Evolutionary conservation across 306 rosid species (phyloP).

Genomic region (Lathyrus aphaca): DNA sequence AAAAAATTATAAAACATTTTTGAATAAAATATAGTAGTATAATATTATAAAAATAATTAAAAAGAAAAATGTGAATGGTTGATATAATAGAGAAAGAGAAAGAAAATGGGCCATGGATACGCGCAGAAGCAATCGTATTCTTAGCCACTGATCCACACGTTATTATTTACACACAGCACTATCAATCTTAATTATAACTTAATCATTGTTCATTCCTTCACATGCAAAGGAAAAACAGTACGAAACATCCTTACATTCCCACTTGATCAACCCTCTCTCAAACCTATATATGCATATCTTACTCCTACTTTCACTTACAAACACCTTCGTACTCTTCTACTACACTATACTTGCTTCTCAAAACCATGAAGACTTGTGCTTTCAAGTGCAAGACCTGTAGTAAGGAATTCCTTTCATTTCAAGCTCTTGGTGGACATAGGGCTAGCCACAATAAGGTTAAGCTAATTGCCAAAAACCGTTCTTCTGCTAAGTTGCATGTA

Average conservation of each 20-base stretch:
- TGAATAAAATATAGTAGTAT: too few species aligned
- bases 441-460: conserved; percentile 70
- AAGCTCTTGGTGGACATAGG: conserved; percentile 84
- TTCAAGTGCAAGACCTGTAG: conserved; percentile 71
- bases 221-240: neutral
- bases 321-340: neutral
- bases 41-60: too few species aligned
- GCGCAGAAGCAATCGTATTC: neutral
- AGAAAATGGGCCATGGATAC: neutral
- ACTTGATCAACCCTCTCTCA: neutral
- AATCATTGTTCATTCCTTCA: neutral
- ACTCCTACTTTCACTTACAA: neutral
- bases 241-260: neutral
- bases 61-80: too few species aligned
- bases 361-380: conserved; percentile 49
- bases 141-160: conserved; percentile 1
- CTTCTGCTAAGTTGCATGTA: conserved; percentile 45
- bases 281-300: neutral
- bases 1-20: too few species aligned
- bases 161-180: neutral
- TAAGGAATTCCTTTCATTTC: conserved; percentile 59
- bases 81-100: neutral
- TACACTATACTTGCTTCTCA: neutral
- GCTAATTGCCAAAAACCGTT: conserved; percentile 1
- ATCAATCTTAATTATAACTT: neutral